Evolutionary conservation across 2,329 filamentous ascomycete genomes (phyloP), one percentile per base, ranked within the genome.

Genomic region (Ceratocystiopsis brevicomis): DNA sequence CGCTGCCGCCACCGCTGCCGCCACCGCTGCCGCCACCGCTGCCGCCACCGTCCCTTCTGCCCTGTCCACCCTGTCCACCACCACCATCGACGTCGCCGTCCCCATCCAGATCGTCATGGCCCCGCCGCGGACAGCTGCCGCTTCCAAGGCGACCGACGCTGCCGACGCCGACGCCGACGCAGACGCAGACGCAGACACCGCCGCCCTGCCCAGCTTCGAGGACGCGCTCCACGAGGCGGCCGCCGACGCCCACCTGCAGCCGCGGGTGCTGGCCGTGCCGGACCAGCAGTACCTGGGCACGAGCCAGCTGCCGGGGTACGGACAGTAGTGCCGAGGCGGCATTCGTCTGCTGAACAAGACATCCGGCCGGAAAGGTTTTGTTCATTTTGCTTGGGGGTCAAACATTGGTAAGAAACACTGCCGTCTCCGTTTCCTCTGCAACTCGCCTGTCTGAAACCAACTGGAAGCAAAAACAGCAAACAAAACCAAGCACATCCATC

Each of bases 131-230:
- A n/a, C 37, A 21, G 19, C 4, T 4, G 19, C 19, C 4, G 19
- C 19, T 6, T 21, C 19, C 37, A 16, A 39, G 30, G 6, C 19
- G 19, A n/a, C n/a, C n/a, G n/a, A n/a, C n/a, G n/a, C n/a, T n/a
- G n/a, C n/a, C n/a, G n/a, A n/a, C n/a, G n/a, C n/a, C n/a, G n/a
- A n/a, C n/a, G n/a, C n/a, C n/a, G n/a, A n/a, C n/a, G n/a, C n/a
- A n/a, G n/a, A n/a, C n/a, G n/a, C n/a, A n/a, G 54, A 52, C 13
- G 40, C 47, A 37, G 52, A 51, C 33, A 46, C 44, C 0, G 48
- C 47, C 18, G 61, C 59, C 4, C 58, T 66, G 37, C 69, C 69
- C 3, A 66, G 58, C 44, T 73, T 73, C 47, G 69, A 71, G 50
- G 60, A 59, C 10, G 65, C 61, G 19, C 56, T 69, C 48, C 60